Evolutionary conservation across 345 rosid genomes (phyloP).

Genomic region (Ailanthus altissimus): DNA sequence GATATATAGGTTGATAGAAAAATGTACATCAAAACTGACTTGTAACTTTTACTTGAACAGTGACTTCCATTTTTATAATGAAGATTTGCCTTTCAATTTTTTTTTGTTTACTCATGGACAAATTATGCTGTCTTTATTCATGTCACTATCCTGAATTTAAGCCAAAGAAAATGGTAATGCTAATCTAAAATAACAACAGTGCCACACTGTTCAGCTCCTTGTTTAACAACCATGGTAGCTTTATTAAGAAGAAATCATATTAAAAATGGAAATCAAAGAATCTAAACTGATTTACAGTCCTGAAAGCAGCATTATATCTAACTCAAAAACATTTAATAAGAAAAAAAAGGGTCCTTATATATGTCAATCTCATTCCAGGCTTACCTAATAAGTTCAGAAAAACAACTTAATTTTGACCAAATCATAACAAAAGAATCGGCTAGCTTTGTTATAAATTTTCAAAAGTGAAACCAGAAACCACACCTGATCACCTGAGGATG

Average conservation of each 20-base stretch:
- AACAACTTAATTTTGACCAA: slow-evolving; percentile 6
- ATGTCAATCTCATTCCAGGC: neutral
- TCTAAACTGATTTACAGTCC: neutral
- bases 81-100: neutral
- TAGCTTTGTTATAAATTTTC: neutral
- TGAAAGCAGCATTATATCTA: neutral
- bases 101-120: too few species aligned
- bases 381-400: slow-evolving; percentile 1
- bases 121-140: neutral
- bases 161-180: neutral
- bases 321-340: neutral
- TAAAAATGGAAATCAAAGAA: neutral
- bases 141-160: neutral
- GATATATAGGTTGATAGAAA: neutral
- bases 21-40: neutral
- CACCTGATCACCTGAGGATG: slow-evolving; percentile 85
- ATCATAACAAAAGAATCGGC: neutral
- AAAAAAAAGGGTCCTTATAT: neutral
- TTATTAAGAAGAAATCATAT: neutral
- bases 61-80: neutral
- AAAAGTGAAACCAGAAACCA: slow-evolving; percentile 22
- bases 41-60: neutral
- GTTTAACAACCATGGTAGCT: neutral
- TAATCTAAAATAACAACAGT: neutral
- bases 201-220: neutral